Evolutionary conservation across 1,284 basidiomycete genomes (phyloP), one percentile per base, ranked within the genome.

Genomic region (Cryptococcus floricola): DNA sequence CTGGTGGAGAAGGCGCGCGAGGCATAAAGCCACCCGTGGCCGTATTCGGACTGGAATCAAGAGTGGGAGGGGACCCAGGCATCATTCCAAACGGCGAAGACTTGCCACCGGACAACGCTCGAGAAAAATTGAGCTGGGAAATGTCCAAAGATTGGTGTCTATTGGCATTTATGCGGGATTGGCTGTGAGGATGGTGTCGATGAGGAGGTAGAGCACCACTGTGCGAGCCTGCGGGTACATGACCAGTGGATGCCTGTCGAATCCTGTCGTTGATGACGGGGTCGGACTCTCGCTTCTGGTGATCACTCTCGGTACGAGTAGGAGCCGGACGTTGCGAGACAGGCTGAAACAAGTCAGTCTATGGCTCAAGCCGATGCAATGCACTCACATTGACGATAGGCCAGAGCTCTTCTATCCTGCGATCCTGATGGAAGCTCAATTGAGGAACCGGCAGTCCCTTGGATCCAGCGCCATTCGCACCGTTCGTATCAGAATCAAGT

Each of bases 191-290:
- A 37, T 67, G 66, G 28, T 54, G 57, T 27, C 63, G 63, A 19
- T 25, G 50, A 47, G 41, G n/a, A 47, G 41, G n/a, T 27, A 48
- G 37, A 39, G 39, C 28, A 13, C 12, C 27, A 7, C 31, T 34
- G 23, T n/a, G n/a, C 5, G 45, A 46, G 31, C 39, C 39, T n/a
- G 48, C 28, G 37, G 39, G 28, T 25, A 48, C 34, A 41, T 57
- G 53, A 6, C 51, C 56, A 7, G 56, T 59, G 18, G 59, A 55
- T 5, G 61, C 85, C 62, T 89, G 87, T 74, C 87, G 88, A 39
- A 93, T 73, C 73, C 91, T 91, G 42, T 89, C 84, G 66, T 91
- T 89, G n/a, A 92, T 80, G 38, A 90, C 79, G 10, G 89, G 88
- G 75, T 94, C 91, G 0, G 90, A 91, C 19, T 88, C 89, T 49